phyloP scores from a whole-genome alignment of 768 basidiomycete genomes.

The Daedaleopsis sinensis region DNA sequence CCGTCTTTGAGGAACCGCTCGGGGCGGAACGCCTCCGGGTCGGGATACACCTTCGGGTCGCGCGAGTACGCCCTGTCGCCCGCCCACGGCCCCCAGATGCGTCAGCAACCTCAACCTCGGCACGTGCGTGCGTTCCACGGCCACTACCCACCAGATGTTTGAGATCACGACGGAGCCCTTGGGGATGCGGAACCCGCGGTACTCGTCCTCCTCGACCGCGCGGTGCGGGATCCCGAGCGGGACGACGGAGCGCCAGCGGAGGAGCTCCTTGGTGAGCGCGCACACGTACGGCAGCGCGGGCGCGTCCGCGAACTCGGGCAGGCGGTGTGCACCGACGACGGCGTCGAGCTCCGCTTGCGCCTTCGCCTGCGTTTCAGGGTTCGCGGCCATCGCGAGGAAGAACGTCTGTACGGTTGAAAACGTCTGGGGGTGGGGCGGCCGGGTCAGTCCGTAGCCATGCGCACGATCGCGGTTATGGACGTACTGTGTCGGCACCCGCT shows the following conservation, averaged over 20 bases:
- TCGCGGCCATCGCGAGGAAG: constrained; percentile 33
- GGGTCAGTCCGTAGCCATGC: no score
- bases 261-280: constrained; percentile 27
- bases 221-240: constrained; percentile 24
- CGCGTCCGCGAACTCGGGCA: constrained; percentile 29
- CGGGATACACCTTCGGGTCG: constrained; percentile 17
- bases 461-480: no score
- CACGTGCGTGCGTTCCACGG: no score
- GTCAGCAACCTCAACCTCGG: no score
- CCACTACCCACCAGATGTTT: constrained; percentile 12
- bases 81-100: no score
- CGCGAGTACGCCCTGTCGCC: constrained; percentile 13
- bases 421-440: constrained; percentile 12
- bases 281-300: constrained; percentile 25
- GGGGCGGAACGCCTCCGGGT: constrained; percentile 26
- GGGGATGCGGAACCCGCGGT: constrained; percentile 15
- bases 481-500: no score
- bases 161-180: constrained; percentile 7
- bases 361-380: constrained; percentile 29
- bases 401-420: constrained; percentile 28
- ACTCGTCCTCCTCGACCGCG: constrained; percentile 15
- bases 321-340: constrained; percentile 27
- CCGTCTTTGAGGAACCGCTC: constrained; percentile 24
- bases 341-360: constrained; percentile 34
- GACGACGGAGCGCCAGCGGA: constrained; percentile 30